These are phyloP conservation scores for Domatiomyces globalis DNA, from an alignment of 2,329 filamentous ascomycete genomes.

Conservation along the genomic window DNA sequence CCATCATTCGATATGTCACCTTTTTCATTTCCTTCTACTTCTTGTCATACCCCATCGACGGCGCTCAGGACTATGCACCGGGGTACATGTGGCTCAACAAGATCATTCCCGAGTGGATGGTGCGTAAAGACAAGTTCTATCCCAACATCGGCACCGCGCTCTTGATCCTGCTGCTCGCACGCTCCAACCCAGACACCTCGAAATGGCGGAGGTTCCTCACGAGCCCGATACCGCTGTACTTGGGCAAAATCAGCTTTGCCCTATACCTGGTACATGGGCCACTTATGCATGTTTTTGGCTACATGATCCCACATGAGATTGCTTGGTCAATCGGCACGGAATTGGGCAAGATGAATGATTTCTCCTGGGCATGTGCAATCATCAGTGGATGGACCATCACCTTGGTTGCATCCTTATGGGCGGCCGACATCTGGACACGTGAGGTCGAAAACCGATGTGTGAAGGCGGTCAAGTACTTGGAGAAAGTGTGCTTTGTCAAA, in stretches of 20 bases:
- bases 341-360: slow-evolving; percentile 18
- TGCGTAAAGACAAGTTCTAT: slow-evolving; percentile 25
- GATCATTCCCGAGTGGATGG: slow-evolving; percentile 24
- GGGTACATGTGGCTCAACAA: slow-evolving; percentile 29
- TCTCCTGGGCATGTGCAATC: slow-evolving; percentile 27
- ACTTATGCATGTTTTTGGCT: slow-evolving; percentile 30
- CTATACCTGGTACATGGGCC: slow-evolving; percentile 36
- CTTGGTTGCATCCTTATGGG: slow-evolving; percentile 35
- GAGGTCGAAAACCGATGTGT: slow-evolving; percentile 17
- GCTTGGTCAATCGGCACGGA: slow-evolving; percentile 27
- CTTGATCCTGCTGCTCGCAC: slow-evolving; percentile 31
- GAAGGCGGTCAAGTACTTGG: slow-evolving; percentile 15
- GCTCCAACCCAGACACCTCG: slow-evolving; percentile 24
- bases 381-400: slow-evolving; percentile 30
- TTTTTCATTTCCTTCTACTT: slow-evolving; percentile 31
- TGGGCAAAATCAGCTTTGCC: slow-evolving; percentile 35
- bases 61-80: slow-evolving; percentile 26
- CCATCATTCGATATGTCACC: slow-evolving; percentile 14
- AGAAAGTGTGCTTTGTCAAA: slow-evolving; percentile 10
- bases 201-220: slow-evolving; percentile 28
- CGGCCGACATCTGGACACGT: slow-evolving; percentile 37
- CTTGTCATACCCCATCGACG: slow-evolving; percentile 28
- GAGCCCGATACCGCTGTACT: slow-evolving; percentile 29
- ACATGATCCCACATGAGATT: slow-evolving; percentile 23
- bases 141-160: slow-evolving; percentile 29